phyloP scores from a whole-genome alignment of 2,329 filamentous ascomycete species.

The Penicillium sp. region DNA sequence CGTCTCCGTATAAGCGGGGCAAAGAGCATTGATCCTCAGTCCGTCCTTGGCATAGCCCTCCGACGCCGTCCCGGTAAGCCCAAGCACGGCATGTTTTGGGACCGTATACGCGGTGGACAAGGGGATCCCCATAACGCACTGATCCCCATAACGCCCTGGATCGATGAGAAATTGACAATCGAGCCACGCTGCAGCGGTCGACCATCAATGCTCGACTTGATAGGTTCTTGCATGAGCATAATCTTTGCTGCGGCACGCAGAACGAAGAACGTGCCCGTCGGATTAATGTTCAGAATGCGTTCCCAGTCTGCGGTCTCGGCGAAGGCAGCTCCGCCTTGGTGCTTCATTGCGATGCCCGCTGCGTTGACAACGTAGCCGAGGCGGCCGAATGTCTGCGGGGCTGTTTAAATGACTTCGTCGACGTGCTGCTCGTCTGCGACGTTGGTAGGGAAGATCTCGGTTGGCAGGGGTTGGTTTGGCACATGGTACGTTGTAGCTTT shows the following conservation, averaged over 20 bases:
- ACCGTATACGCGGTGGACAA: conserved; percentile 38
- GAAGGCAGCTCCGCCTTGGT: conserved; percentile 24
- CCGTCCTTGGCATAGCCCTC: conserved; percentile 48
- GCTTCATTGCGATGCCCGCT: conserved; percentile 29
- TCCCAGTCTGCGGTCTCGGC: conserved; percentile 41
- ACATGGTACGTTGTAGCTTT: conserved; percentile 6
- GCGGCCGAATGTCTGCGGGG: conserved; percentile 17
- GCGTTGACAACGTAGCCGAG: conserved; percentile 23
- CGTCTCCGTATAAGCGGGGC: conserved; percentile 85
- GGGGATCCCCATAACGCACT: conserved; percentile 41
- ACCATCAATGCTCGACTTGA: conserved; percentile 40
- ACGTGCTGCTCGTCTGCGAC: conserved; percentile 18
- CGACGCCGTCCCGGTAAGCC: conserved; percentile 46
- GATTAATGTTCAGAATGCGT: conserved; percentile 46
- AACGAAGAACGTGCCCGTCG: conserved; percentile 48
- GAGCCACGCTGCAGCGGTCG: conserved; percentile 29
- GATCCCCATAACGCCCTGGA: conserved; percentile 45
- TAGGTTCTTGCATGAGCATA: conserved; percentile 50
- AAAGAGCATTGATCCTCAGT: conserved; percentile 71
- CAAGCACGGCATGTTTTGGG: conserved; percentile 47
- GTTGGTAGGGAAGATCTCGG: conserved; percentile 17
- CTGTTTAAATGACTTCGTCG: conserved; percentile 12
- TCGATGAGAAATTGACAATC: conserved; percentile 44
- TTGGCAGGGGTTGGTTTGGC: conserved; percentile 4
- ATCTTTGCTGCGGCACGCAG: conserved; percentile 44